phyloP scores from a whole-genome alignment of 805 yeast genomes.

The Ogataea sp. region DNA sequence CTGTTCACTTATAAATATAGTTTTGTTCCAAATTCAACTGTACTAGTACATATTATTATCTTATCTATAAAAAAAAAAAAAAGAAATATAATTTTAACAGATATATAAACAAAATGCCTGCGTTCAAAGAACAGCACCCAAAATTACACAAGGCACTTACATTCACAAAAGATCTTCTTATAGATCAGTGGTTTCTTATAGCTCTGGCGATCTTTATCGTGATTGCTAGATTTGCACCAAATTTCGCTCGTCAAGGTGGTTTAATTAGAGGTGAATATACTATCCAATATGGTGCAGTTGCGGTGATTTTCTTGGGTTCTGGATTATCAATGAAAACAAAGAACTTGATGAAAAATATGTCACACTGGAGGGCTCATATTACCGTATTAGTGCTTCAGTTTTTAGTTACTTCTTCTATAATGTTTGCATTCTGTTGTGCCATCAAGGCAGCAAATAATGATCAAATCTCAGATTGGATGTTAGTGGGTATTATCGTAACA shows the following conservation, averaged over 20 bases:
- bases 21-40: no score
- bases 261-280: constrained; percentile 64
- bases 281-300: constrained; percentile 82
- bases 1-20: no score
- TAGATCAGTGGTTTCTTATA: constrained; percentile 66
- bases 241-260: constrained; percentile 81
- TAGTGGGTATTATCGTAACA: constrained; percentile 76
- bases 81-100: background rate
- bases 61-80: background rate
- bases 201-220: constrained; percentile 65
- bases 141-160: background rate
- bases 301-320: constrained; percentile 71
- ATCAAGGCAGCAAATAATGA: constrained; percentile 49
- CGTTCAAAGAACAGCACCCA: background rate
- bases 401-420: constrained; percentile 38
- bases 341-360: constrained; percentile 51
- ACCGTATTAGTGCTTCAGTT: constrained; percentile 63
- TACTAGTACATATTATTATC: no score
- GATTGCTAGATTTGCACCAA: constrained; percentile 70
- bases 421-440: constrained; percentile 67
- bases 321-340: constrained; percentile 72
- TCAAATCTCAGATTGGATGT: constrained; percentile 64
- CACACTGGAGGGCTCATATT: constrained; percentile 77
- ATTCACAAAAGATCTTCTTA: background rate
- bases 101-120: background rate